These are phyloP conservation scores for Phaeodactylum tricornutum DNA, from an alignment of 108 stramenopile species.

Conservation along the genomic window DNA sequence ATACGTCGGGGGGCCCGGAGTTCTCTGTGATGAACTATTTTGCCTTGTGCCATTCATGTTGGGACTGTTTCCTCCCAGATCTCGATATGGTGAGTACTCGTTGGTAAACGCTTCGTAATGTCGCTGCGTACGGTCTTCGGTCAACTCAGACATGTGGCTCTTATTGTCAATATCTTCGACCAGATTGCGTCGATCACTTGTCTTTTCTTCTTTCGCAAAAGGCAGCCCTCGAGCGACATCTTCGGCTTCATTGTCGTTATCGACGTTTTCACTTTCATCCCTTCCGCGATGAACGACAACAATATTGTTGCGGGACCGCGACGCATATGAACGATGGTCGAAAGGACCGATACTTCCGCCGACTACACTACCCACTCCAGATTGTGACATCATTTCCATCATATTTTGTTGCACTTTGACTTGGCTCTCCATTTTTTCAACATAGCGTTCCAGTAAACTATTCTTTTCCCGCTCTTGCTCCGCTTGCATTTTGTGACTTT, in stretches of 20 bases:
- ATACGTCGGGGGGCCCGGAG: no score
- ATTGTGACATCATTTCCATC: slow-evolving; percentile 80
- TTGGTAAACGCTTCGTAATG: slow-evolving; percentile 44
- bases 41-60: no score
- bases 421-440: slow-evolving; percentile 76
- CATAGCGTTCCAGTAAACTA: slow-evolving; percentile 58
- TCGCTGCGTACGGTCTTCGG: slow-evolving; percentile 74
- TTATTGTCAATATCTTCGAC: slow-evolving; percentile 46
- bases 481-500: slow-evolving; percentile 30
- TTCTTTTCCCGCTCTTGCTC: slow-evolving; percentile 58
- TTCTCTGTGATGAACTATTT: no score
- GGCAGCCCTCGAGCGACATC: slow-evolving; percentile 7
- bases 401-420: slow-evolving; percentile 83
- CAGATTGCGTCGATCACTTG: not conserved
- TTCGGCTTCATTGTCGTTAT: slow-evolving; percentile 16
- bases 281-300: not conserved
- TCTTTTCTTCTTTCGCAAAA: not conserved
- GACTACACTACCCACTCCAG: slow-evolving; percentile 23
- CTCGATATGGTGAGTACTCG: not conserved
- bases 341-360: slow-evolving; percentile 10
- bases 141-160: slow-evolving; percentile 70
- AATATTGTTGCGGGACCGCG: not conserved
- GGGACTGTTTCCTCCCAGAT: not conserved
- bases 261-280: slow-evolving; percentile 6
- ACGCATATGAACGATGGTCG: not conserved